Percentiles rank a stretch among this genome's conserved stretches.
Evolutionary conservation across 768 basidiomycete genomes (phyloP).

Genomic region (Zangia roseola): DNA sequence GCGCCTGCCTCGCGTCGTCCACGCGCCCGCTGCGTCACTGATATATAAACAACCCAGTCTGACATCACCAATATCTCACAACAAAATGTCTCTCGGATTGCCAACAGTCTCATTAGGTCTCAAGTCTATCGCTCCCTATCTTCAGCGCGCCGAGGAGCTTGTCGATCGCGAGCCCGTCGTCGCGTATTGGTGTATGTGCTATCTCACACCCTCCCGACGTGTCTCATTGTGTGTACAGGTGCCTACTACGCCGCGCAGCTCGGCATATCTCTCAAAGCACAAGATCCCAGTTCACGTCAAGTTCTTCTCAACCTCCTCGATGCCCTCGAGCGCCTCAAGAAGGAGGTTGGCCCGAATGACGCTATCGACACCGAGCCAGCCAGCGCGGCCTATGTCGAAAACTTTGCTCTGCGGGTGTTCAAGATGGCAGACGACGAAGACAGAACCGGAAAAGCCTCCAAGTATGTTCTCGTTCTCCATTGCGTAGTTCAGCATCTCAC

Average conservation of each 20-base stretch:
- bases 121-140: constrained; percentile 70
- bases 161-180: constrained; percentile 79
- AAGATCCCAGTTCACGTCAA: constrained; percentile 59
- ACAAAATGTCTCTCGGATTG: constrained; percentile 45
- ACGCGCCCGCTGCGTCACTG: constrained; percentile 3
- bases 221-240: constrained; percentile 43
- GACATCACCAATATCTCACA: background rate
- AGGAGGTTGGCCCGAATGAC: constrained; percentile 68
- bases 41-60: background rate
- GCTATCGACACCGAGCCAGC: constrained; percentile 80
- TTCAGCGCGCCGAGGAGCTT: constrained; percentile 91
- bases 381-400: constrained; percentile 88
- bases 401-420: constrained; percentile 93
- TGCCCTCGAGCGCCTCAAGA: constrained; percentile 78
- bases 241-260: constrained; percentile 90
- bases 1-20: constrained; percentile 8
- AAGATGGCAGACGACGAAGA: constrained; percentile 89
- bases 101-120: constrained; percentile 61
- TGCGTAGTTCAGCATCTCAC: constrained; percentile 6
- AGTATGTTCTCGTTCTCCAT: constrained; percentile 44
- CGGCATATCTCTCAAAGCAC: constrained; percentile 73
- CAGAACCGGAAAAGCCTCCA: constrained; percentile 68
- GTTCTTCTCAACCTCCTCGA: constrained; percentile 75
- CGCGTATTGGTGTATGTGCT: constrained; percentile 88
- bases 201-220: background rate